Conservation (phyloP, 2,329 filamentous ascomycete species). For the Fusarium citri region DNA sequence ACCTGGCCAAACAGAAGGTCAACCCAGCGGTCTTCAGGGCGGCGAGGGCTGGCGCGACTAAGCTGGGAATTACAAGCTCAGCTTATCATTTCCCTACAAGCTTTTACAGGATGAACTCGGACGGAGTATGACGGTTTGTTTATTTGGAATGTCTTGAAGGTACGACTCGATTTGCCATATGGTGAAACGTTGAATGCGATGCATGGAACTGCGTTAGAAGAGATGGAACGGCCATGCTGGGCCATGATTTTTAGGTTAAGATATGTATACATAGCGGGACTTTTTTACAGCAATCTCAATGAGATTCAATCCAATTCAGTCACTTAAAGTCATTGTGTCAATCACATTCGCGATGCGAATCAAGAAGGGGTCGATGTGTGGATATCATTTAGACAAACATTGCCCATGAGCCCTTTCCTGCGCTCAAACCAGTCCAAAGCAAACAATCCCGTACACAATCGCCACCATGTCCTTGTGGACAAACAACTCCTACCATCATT, state of each 20-base stretch:
- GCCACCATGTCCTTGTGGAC: conserved; percentile 22
- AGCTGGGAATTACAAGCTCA: neutral
- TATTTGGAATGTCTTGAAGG: conserved; percentile 32
- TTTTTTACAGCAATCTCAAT: conserved; percentile 9
- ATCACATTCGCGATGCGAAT: neutral
- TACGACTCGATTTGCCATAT: neutral
- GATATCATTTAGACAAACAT: conserved; percentile 26
- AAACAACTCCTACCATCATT: conserved; percentile 23
- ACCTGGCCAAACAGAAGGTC: conserved; percentile 46
- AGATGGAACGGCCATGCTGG: neutral
- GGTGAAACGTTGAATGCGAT: conserved; percentile 3
- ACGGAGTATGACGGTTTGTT: conserved; percentile 40
- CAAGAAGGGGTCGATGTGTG: conserved; percentile 27
- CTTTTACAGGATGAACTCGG: conserved; percentile 21
- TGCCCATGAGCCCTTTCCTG: conserved; percentile 12
- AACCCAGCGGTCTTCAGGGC: conserved; percentile 56
- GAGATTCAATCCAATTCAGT: conserved; percentile 15
- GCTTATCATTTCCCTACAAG: conserved; percentile 6
- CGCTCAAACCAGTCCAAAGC: conserved; percentile 4
- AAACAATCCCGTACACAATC: conserved; percentile 15
- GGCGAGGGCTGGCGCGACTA: conserved; percentile 62
- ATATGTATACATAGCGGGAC: conserved; percentile 30
- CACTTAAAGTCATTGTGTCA: neutral
- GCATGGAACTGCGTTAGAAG: conserved; percentile 22
- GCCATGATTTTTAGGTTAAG: neutral